Evolutionary conservation across 768 basidiomycete genomes (phyloP), one percentile per base, ranked within the genome.

Genomic region (Rhodotorula sphaerocarpa): DNA sequence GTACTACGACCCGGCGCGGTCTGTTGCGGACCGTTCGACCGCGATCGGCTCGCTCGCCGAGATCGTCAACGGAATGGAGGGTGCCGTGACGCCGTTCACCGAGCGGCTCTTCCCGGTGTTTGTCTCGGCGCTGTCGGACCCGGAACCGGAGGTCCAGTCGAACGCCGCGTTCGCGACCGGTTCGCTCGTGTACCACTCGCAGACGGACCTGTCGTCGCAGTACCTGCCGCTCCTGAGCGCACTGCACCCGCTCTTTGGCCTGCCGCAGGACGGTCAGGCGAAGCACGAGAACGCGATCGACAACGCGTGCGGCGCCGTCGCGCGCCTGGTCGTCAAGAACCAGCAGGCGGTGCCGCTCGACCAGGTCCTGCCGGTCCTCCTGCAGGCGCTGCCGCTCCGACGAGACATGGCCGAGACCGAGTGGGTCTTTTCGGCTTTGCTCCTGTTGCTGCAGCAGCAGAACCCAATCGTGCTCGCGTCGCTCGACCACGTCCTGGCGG

Each of bases 141-240:
- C 79, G 3, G 93, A 96, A 45, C 78, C 85, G n/a, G 93, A 97
- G 76, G 92, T 97, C 14, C 84, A 88, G 71, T 91, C 89, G 77
- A 97, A 97, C 71, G 90, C 91, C 25, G 90, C 91, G 21, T 99
- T 95, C 74, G 93, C 92, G 39, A 80, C 84, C 39, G 93, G 95
- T 62, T 84, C 93, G 45, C 82, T 99, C 59, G 82, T 96, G 67
- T 88, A 92, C 77, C 83, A 90, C 78, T 84, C 88, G 11, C 79
- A 84, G 50, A 75, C 83, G 59, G 90, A 99, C 74, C 81, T 96
- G 43, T 83, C 86, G 1, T 77, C 81, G 15, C 90, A 95, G 73
- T 93, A 87, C 77, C 76, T 85, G 44, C 81, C 80, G 62, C 79
- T 97, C 46, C 87, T 97, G 52, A 78, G 77, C 41, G 84, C 84